A percentile compares a stretch with the other conserved stretches of the same genome.
Conservation (phyloP, 148 eudicot genomes). For the Dianthus caryophyllus region DNA sequence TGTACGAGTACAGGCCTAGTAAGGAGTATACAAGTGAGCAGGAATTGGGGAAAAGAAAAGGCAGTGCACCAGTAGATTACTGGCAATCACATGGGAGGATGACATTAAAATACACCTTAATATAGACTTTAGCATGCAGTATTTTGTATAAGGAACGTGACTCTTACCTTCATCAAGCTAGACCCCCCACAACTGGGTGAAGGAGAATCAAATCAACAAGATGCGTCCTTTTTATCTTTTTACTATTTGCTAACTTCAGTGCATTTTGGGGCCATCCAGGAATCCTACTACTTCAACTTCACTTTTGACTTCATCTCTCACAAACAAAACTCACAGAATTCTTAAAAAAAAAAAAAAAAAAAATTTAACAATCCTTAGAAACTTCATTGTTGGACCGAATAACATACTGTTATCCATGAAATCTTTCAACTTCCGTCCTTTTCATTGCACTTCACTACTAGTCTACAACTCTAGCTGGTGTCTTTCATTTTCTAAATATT, state of each 20-base stretch:
- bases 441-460: constrained; percentile 2
- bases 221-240: constrained; percentile 10
- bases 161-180: no score
- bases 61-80: neutral
- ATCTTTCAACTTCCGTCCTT: neutral
- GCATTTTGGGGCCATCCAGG: constrained; percentile 17
- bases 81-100: no score
- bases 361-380: neutral
- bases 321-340: neutral
- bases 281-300: constrained; percentile 9
- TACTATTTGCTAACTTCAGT: constrained; percentile 10
- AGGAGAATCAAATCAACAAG: constrained; percentile 12
- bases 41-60: neutral
- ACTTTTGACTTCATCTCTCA: neutral
- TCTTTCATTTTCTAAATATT: constrained; percentile 2
- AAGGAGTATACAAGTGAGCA: no score
- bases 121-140: no score
- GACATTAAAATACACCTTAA: no score
- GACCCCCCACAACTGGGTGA: no score
- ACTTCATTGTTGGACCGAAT: constrained; percentile 11
- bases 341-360: no score
- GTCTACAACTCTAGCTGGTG: neutral
- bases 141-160: no score
- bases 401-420: constrained; percentile 4
- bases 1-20: no score